Evolutionary conservation across 2,329 filamentous ascomycete species (phyloP).

Genomic region (Cladophialophora exuberans): DNA sequence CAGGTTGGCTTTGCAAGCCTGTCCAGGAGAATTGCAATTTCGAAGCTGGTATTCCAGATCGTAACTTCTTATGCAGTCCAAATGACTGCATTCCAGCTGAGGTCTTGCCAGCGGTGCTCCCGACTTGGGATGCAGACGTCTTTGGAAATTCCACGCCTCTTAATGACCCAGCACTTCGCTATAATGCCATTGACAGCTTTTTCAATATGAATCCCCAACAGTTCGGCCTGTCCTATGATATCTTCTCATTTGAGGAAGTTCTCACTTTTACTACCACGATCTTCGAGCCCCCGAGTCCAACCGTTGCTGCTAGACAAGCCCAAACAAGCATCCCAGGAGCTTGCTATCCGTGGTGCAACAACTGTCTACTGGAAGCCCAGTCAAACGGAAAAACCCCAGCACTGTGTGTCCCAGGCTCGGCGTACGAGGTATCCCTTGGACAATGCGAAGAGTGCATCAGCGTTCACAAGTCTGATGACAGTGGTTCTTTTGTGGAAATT

Average conservation of each 20-base stretch:
- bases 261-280: constrained; percentile 53
- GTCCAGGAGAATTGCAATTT: constrained; percentile 44
- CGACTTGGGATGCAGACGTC: constrained; percentile 35
- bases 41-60: constrained; percentile 44
- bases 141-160: constrained; percentile 32
- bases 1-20: constrained; percentile 48
- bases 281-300: constrained; percentile 26
- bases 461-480: constrained; percentile 29
- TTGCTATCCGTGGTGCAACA: constrained; percentile 61
- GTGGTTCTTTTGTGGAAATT: constrained; percentile 40
- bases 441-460: constrained; percentile 52
- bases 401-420: constrained; percentile 51
- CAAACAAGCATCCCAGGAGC: constrained; percentile 44
- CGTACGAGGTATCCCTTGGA: constrained; percentile 44
- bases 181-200: constrained; percentile 46
- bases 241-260: constrained; percentile 56
- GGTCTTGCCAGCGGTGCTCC: constrained; percentile 32
- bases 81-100: constrained; percentile 45
- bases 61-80: constrained; percentile 44
- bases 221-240: constrained; percentile 66
- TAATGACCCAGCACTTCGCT: constrained; percentile 38
- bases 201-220: constrained; percentile 66
- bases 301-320: constrained; percentile 32
- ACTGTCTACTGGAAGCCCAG: constrained; percentile 52
- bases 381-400: constrained; percentile 49